Evolutionary conservation across 768 basidiomycete species (phyloP), one percentile per base, ranked within the genome.

Genomic region (Mycena capillaripes): DNA sequence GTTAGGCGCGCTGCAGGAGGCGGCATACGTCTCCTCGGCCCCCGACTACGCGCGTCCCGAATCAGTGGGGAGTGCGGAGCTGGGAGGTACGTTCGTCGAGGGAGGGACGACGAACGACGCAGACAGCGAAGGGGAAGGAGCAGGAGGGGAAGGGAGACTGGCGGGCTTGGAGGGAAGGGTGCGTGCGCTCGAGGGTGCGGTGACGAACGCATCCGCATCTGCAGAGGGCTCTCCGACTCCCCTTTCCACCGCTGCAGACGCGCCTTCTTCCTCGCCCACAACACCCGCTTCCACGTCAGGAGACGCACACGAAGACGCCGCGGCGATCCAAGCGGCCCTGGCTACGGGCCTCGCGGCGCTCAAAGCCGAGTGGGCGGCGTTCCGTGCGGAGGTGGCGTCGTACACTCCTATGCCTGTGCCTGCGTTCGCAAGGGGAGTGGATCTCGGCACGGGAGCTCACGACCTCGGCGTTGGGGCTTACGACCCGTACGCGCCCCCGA

Each of bases 311-410:
- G 6, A 8, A 29, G 62, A 11, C 4, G 19, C 16, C 29, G 29
- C 42, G n/a, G 42, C 27, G 30, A 40, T 70, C 46, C 60, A 74
- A 25, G 36, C 44, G 1, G 34, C 69, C 10, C 59, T 74, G 0
- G 52, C 30, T 2, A 55, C 32, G 29, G 53, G 48, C 14, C 40
- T 74, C 44, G 52, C 44, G 25, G 60, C 69, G 27, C 48, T 74
- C 30, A 60, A 64, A 38, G 44, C 17, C 19, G 73, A 74, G 38
- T 74, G 65, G 69, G 69, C 14, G 0, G 63, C 72, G 27, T 74
- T 74, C 56, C 69, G 69, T 36, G 46, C 64, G 6, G 73, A 70
- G 36, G 21, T 32, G 36, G 53, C 40, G 21, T 55, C 60, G n/a
- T 64, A 38, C 12, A 12, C 55, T 9, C 56, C 30, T 48, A 46